phyloP scores from a whole-genome alignment of 23 red algal genomes.

The Gracilaria caudata region DNA sequence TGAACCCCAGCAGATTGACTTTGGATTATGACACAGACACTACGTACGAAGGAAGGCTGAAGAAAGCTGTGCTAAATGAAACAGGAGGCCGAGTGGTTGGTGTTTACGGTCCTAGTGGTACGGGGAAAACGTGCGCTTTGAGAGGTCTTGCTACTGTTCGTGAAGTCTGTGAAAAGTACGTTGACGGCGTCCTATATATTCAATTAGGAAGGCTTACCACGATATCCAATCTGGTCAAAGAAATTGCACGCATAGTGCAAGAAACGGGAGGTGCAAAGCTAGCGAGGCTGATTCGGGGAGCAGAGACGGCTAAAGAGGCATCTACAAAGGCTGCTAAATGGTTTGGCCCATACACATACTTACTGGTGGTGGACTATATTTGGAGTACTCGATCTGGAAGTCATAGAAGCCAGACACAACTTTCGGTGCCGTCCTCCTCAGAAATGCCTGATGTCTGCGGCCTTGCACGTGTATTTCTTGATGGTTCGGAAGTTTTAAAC shows the following conservation, averaged over 20 bases:
- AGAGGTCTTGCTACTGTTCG: not conserved
- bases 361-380: constrained; percentile 19
- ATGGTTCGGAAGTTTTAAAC: not conserved
- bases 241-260: not conserved
- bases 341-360: not conserved
- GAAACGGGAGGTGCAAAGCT: not conserved
- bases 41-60: constrained; percentile 24
- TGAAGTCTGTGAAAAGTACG: not conserved
- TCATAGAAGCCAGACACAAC: too few species aligned
- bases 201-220: not conserved
- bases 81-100: not conserved
- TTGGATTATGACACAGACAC: not conserved
- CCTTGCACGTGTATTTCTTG: not conserved
- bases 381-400: too few species aligned
- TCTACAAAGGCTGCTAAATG: not conserved
- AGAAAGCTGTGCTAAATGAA: not conserved
- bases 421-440: too few species aligned
- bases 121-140: constrained; percentile 15
- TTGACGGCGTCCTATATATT: not conserved
- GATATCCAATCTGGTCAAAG: not conserved
- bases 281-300: not conserved
- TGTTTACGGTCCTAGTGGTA: not conserved
- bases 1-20: not conserved
- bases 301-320: not conserved
- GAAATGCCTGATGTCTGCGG: too few species aligned